Evolutionary conservation across 1,284 basidiomycete species (phyloP), one percentile per base, ranked within the genome.

Genomic region (Exobasidium rhododendri): DNA sequence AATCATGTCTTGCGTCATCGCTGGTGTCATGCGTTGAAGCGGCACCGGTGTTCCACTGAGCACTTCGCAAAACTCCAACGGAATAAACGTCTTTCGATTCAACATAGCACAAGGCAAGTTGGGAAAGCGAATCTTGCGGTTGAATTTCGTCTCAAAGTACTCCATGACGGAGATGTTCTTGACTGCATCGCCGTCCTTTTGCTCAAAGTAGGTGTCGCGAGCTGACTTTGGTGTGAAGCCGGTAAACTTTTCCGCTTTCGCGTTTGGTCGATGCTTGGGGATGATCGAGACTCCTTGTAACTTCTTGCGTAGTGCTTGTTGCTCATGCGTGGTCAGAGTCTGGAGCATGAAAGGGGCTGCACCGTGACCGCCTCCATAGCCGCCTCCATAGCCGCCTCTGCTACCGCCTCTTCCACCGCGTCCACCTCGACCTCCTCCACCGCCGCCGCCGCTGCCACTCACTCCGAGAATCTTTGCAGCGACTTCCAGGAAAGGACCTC

Each of bases 31-130:
- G 7, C 30, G n/a, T 6, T 55, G 66, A 3, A 70, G 71, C 0
- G 59, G 69, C 32, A 74, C 56, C 1, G 69, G 71, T 4, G 57
- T 63, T 14, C 59, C 59, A 44, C 65, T 58, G 1, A 69, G 56
- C 31, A 74, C 56, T 20, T 55, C 35, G 59, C 67, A 68, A 13
- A 64, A 54, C 55, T 73, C 73, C 59, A 72, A 65, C 7, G 73
- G 70, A 0, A 72, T 64, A 11, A 61, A 67, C 4, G 47, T 2
- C 3, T 50, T 28, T 50, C 20, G n/a, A 6, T 24, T 24, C n/a
- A 50, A 26, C 13, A 50, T 50, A 4, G 24, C 47, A 26, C 47
- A 50, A 6, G 47, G 47, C 2, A 50, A 26, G 4, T 26, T 4
- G 2, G 47, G 47, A 26, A 20, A 50, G 13, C 24, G 14, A 24